Evolutionary conservation across 352 stramenopile genomes (phyloP), one percentile per base, ranked within the genome.

Genomic region (Phytopythium cucurbitacearum): DNA sequence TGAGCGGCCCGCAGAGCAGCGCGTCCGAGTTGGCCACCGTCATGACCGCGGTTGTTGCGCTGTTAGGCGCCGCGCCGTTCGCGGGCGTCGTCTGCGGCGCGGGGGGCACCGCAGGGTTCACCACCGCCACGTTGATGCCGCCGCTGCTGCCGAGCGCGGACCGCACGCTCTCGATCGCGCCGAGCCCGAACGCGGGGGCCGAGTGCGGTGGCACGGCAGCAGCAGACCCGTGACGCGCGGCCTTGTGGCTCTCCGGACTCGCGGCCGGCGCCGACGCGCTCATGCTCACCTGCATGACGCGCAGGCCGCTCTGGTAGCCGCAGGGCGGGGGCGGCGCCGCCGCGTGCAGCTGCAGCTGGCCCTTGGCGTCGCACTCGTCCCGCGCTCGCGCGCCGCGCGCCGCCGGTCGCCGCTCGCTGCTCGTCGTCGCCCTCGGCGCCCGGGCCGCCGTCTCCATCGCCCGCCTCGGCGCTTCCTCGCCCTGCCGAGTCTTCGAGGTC

Each of bases 1-100:
- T 67, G 34, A 94, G 59, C 41, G 71, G 55, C 41, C 74, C 80
- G 44, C 64, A 83, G n/a, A 87, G 59, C 21, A 90, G 61, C 9
- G 87, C 66, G 32, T 90, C 74, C 37, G 48, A 48, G 41, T 38
- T 56, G 11, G 43, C 48, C 12, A 46, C 48, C 0, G 52, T 50
- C 32, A 10, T 55, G 7, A 36, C 47, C 13, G 49, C 52, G 39
- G 57, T 57, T 9, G 62, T 63, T 48, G 45, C 28, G 45, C 54
- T 63, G 42, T 43, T 70, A 0, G 64, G 51, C 0, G 59, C 66
- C 13, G 62, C 69, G 41, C 66, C 56, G 36, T 60, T 66, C 10
- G 41, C 44, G 1, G 56, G 55, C 33, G 56, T 48, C 0, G 63
- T 21, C 3, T 51, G 45, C 48, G 54, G 41, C 7, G 49, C 48